These are phyloP conservation scores for Protomyces pachydermus DNA, from an alignment of 1,139 yeast genomes.

Conservation along the genomic window DNA sequence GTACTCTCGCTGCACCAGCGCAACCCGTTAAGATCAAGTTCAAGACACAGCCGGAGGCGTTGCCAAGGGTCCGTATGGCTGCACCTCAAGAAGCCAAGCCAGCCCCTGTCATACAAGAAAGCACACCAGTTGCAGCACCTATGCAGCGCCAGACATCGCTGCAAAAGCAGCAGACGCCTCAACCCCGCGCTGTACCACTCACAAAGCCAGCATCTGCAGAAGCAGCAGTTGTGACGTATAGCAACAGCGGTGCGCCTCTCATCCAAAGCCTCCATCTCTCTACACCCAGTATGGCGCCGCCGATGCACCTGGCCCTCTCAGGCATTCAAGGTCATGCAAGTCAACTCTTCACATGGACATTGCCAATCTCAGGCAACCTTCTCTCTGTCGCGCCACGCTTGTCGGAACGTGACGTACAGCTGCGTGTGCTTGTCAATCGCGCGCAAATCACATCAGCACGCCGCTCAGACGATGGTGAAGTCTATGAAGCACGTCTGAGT, in stretches of 20 bases:
- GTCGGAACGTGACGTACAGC: neutral
- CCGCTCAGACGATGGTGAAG: neutral
- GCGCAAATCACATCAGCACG: neutral
- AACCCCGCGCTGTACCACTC: neutral
- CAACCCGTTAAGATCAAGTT: slow-evolving; percentile 3
- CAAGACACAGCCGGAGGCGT: slow-evolving; percentile 2
- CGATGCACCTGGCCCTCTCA: slow-evolving; percentile 6
- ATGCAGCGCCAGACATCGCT: neutral
- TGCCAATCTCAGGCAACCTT: slow-evolving; percentile 17
- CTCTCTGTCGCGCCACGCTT: neutral
- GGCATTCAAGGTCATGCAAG: slow-evolving; percentile 6
- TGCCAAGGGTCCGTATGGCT: neutral
- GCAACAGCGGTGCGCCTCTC: neutral
- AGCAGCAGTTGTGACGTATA: neutral
- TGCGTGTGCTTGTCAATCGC: neutral
- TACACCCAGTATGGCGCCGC: slow-evolving; percentile 6
- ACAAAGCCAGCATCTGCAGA: neutral
- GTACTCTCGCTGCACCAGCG: slow-evolving; percentile 1
- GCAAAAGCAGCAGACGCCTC: neutral
- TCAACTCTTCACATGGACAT: slow-evolving; percentile 12
- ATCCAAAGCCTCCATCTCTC: neutral
- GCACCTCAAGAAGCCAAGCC: neutral
- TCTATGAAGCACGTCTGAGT: slow-evolving; percentile 14
- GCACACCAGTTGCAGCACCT: neutral
- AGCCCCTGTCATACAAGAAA: neutral